Conservation (phyloP, 768 basidiomycete species). For the Trametes cubensis region DNA sequence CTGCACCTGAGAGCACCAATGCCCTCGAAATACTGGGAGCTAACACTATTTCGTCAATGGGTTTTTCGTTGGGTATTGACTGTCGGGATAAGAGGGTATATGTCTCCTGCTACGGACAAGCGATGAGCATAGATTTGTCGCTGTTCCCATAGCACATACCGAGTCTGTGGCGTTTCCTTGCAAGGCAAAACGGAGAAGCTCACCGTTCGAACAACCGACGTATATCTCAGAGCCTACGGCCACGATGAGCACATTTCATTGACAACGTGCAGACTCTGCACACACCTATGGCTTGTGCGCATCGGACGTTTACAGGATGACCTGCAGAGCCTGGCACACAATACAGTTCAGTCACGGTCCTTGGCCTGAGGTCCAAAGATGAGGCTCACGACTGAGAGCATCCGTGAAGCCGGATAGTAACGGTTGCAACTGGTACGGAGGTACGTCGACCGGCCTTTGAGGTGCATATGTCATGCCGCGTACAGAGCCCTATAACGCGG, state of each 20-base stretch:
- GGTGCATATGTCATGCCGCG: slow-evolving; percentile 23
- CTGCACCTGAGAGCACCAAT: slow-evolving; percentile 74
- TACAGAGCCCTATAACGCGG: not conserved
- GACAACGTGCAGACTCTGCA: not conserved
- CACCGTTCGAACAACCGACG: slow-evolving; percentile 83
- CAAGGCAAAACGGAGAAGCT: slow-evolving; percentile 77
- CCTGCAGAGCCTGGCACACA: slow-evolving; percentile 11
- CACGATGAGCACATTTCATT: not conserved
- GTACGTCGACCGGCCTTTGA: slow-evolving; percentile 41
- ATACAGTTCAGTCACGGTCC: not conserved
- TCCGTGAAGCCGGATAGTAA: slow-evolving; percentile 27
- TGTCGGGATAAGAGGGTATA: slow-evolving; percentile 49
- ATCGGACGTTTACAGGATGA: slow-evolving; percentile 41
- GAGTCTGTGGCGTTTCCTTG: slow-evolving; percentile 57
- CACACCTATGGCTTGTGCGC: slow-evolving; percentile 35
- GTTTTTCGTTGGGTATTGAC: slow-evolving; percentile 63
- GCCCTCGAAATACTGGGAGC: slow-evolving; percentile 74
- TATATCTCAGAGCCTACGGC: slow-evolving; percentile 79
- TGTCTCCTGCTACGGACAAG: slow-evolving; percentile 26
- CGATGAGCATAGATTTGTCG: not conserved
- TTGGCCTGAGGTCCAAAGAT: slow-evolving; percentile 8
- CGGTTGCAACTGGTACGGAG: slow-evolving; percentile 58
- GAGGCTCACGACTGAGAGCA: slow-evolving; percentile 20
- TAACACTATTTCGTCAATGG: slow-evolving; percentile 80
- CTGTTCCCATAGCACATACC: slow-evolving; percentile 36